phyloP scores from a whole-genome alignment of 176 grass and related monocot genomes.

The Dactylis glomerata region DNA sequence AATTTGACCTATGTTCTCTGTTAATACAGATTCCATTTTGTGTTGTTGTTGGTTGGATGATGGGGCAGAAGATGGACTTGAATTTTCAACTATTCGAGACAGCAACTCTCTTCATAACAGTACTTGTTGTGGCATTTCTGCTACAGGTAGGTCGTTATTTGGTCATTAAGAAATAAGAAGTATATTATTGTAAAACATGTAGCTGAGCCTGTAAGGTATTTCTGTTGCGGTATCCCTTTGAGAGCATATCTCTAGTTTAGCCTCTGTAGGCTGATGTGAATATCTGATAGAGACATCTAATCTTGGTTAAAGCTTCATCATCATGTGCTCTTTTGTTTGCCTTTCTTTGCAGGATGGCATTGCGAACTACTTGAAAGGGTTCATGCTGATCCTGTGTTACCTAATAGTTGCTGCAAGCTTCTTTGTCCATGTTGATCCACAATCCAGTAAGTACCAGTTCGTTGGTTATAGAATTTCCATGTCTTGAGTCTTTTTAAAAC shows the following conservation, averaged over 20 bases:
- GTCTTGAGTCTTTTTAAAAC: neutral
- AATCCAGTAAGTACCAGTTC: constrained; percentile 40
- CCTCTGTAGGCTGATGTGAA: neutral
- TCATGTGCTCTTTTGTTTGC: neutral
- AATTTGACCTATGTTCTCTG: constrained; percentile 2
- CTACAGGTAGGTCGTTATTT: constrained; percentile 63
- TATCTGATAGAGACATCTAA: neutral
- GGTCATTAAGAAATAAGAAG: neutral
- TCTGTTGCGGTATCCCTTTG: neutral
- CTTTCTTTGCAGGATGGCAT: constrained; percentile 58
- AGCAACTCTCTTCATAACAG: constrained; percentile 88
- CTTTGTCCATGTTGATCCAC: constrained; percentile 79
- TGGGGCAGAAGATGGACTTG: constrained; percentile 86
- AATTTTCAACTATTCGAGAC: constrained; percentile 99
- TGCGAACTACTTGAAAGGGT: constrained; percentile 77
- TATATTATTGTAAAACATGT: neutral
- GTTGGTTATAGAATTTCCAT: neutral
- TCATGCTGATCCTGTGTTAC: constrained; percentile 84
- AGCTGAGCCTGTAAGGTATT: neutral
- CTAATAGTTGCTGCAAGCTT: constrained; percentile 89
- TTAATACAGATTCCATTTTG: constrained; percentile 85
- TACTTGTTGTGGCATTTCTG: constrained; percentile 95
- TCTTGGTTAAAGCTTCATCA: neutral
- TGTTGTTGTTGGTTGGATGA: constrained; percentile 94
- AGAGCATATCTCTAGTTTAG: neutral